Conservation (phyloP, 495 filamentous ascomycete genomes). For the Aspergillus wentii region DNA sequence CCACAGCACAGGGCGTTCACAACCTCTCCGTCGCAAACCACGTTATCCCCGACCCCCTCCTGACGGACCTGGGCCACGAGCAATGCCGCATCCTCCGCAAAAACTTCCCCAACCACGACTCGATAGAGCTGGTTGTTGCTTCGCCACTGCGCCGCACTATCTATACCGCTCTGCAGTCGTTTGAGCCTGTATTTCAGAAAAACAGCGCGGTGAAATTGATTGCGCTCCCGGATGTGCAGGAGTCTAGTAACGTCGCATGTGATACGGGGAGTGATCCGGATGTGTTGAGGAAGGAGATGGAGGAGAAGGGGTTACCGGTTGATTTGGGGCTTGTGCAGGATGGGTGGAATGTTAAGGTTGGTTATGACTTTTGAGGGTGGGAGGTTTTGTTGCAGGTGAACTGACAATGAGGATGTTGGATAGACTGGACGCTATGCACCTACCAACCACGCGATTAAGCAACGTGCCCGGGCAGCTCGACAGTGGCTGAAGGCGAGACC, state of each 20-base stretch:
- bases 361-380: slow-evolving; percentile 4
- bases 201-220: slow-evolving; percentile 52
- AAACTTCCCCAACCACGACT: slow-evolving; percentile 58
- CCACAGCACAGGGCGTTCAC: slow-evolving; percentile 63
- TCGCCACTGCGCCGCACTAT: slow-evolving; percentile 83
- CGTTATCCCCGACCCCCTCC: slow-evolving; percentile 65
- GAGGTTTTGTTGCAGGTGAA: background rate
- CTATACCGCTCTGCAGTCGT: slow-evolving; percentile 71
- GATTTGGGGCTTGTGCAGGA: slow-evolving; percentile 56
- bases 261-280: slow-evolving; percentile 63
- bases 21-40: slow-evolving; percentile 74
- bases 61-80: slow-evolving; percentile 69
- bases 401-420: slow-evolving; percentile 4
- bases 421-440: slow-evolving; percentile 53
- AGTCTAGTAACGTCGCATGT: slow-evolving; percentile 70
- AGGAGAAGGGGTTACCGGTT: slow-evolving; percentile 46
- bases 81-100: slow-evolving; percentile 65
- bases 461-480: slow-evolving; percentile 61
- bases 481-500: slow-evolving; percentile 56
- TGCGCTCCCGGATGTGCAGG: slow-evolving; percentile 76
- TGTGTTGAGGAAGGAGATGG: slow-evolving; percentile 60
- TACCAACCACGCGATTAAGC: slow-evolving; percentile 49
- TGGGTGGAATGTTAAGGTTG: slow-evolving; percentile 68
- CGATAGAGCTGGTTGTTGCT: slow-evolving; percentile 68
- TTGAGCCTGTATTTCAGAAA: slow-evolving; percentile 48